Conservation (phyloP, 352 stramenopile species). For the Peronospora destructor region DNA sequence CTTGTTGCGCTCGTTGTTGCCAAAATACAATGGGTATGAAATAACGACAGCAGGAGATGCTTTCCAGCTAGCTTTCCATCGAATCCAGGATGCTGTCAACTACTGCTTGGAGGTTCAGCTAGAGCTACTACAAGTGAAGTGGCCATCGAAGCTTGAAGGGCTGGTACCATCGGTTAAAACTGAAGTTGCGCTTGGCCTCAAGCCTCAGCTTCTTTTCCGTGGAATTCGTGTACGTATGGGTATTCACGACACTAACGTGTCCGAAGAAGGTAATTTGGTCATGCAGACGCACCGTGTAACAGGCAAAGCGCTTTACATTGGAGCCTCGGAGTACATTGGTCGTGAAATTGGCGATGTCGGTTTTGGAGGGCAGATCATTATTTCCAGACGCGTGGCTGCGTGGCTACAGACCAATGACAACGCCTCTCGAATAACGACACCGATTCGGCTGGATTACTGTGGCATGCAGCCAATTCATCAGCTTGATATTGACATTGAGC, state of each 20-base stretch:
- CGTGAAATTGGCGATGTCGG: constrained; percentile 59
- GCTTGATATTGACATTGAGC: constrained; percentile 48
- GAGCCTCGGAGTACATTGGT: constrained; percentile 53
- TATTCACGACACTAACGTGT: constrained; percentile 53
- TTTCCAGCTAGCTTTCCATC: too few species aligned
- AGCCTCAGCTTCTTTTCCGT: constrained; percentile 30
- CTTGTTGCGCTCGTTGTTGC: too few species aligned
- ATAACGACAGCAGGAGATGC: too few species aligned
- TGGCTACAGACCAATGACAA: constrained; percentile 40
- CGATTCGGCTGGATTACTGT: constrained; percentile 48
- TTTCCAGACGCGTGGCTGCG: constrained; percentile 50
- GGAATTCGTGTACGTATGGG: constrained; percentile 72
- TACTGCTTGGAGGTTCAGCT: too few species aligned
- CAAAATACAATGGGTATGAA: too few species aligned
- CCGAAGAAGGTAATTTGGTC: constrained; percentile 40
- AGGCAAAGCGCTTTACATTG: constrained; percentile 58
- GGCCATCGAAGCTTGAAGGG: constrained; percentile 47
- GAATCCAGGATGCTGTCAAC: too few species aligned
- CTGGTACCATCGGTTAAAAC: constrained; percentile 52
- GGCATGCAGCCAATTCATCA: constrained; percentile 38
- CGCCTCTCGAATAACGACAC: constrained; percentile 27
- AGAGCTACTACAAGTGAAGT: constrained; percentile 47
- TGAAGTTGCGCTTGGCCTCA: constrained; percentile 29
- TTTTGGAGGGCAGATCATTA: constrained; percentile 60
- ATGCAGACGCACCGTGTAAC: constrained; percentile 44